Evolutionary conservation across 305 asterid genomes (phyloP), one percentile per base, ranked within the genome.

Genomic region (Rubia balearica): DNA sequence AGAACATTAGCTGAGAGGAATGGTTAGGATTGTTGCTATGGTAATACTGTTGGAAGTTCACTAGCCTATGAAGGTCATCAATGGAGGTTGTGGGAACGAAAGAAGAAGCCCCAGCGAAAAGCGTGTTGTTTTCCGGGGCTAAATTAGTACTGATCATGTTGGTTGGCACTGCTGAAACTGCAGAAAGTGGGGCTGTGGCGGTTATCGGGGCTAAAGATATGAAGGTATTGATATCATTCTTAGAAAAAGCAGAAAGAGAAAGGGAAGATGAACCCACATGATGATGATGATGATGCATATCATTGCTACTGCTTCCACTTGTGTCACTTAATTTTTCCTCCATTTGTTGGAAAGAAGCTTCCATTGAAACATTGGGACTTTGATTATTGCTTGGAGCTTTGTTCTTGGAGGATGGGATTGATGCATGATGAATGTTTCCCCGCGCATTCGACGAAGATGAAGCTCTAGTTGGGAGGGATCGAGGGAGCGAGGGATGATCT

Each of bases 401-500:
- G 10, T 61, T 71, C 73, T 62, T 69, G 2, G 59, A 46, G 6
- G 53, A 46, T 13, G 55, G 17, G 6, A 51, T 12, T 1, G 77
- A 40, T 11, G 76, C 73, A 14, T 63, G 73, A 13, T 51, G 59
- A 51, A 51, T 14, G 62, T 43, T 10, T 16, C 33, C 66, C 33
- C 72, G 59, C 1, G 59, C 59, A 1, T 17, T 51, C 59, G 59
- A 17, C 59, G 81, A 76, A n/a, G 81, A 73, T 48, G 83, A 60
- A n/a, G 76, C 67, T 17, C 69, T 65, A 30, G 78, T 76, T 3
- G 76, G 76, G 11, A 80, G 78, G 53, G 71, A 69, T 11, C 83
- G 83, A 27, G 78, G 74, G 13, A 74, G 74, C 3, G 77, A 78
- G 5, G 82, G 82, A n/a, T 80, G 76, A 36, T 76, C 83, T 73